Evolutionary conservation across 176 grass and related monocot genomes (phyloP).

Genomic region (Rhynchospora pubera): DNA sequence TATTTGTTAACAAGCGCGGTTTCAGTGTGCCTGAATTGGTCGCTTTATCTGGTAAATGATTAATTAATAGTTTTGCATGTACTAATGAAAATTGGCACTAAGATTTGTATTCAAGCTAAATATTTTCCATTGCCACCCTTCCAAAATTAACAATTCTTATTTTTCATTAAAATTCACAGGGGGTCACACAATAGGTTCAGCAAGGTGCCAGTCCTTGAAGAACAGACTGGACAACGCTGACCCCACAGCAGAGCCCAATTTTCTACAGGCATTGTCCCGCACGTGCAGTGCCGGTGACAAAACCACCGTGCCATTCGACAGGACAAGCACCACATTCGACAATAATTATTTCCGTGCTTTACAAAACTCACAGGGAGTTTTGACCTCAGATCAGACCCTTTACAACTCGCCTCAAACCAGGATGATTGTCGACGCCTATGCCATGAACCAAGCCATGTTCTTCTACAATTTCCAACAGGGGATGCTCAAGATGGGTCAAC

Average conservation of each 20-base stretch:
- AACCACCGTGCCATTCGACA: slow-evolving; percentile 47
- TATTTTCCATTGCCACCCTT: background rate
- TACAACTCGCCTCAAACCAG: slow-evolving; percentile 49
- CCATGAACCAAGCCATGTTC: slow-evolving; percentile 61
- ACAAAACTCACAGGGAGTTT: slow-evolving; percentile 42
- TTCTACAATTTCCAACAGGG: slow-evolving; percentile 72
- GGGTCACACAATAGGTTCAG: slow-evolving; percentile 67
- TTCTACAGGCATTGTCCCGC: slow-evolving; percentile 19
- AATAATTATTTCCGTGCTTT: slow-evolving; percentile 56
- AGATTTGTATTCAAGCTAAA: background rate
- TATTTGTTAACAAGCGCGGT: slow-evolving; percentile 38
- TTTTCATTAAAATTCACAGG: slow-evolving; percentile 30
- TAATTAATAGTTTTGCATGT: background rate
- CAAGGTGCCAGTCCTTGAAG: slow-evolving; percentile 55
- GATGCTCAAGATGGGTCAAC: slow-evolving; percentile 78
- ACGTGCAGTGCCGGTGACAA: slow-evolving; percentile 44
- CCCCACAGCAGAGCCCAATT: slow-evolving; percentile 22
- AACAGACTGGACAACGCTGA: slow-evolving; percentile 44
- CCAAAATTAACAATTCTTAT: background rate
- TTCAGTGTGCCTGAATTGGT: slow-evolving; percentile 54
- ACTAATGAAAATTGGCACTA: background rate
- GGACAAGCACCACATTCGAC: slow-evolving; percentile 53
- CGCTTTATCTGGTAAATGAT: slow-evolving; percentile 41
- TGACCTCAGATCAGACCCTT: slow-evolving; percentile 73
- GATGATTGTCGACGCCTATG: slow-evolving; percentile 47